A percentile compares a stretch with the other conserved stretches of the same genome.
Evolutionary conservation across 495 filamentous ascomycete genomes (phyloP).

Genomic region (Parmelia sp.): DNA sequence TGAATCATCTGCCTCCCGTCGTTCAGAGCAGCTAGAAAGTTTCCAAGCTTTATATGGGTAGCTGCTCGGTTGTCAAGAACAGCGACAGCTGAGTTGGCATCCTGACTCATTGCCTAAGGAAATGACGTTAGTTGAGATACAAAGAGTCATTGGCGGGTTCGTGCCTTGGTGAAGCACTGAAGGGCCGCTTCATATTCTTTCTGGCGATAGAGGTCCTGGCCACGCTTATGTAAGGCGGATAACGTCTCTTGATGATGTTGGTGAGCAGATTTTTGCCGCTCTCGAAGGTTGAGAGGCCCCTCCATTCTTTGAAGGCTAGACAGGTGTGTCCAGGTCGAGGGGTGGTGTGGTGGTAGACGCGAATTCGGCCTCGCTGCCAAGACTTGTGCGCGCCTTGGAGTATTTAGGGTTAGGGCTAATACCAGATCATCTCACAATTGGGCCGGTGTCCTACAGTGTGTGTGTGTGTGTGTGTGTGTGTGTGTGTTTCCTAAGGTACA

Average conservation of each 20-base stretch:
- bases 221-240: slow-evolving; percentile 30
- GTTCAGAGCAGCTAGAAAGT: slow-evolving; percentile 47
- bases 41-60: slow-evolving; percentile 50
- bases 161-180: slow-evolving; percentile 40
- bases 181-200: slow-evolving; percentile 39
- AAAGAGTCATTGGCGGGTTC: slow-evolving; percentile 7
- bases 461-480: too few species aligned
- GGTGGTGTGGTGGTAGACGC: not conserved
- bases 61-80: slow-evolving; percentile 58
- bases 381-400: not conserved
- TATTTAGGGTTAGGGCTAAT: too few species aligned
- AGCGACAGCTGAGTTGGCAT: slow-evolving; percentile 32
- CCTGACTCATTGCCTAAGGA: slow-evolving; percentile 35
- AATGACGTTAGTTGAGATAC: slow-evolving; percentile 5
- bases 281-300: slow-evolving; percentile 19
- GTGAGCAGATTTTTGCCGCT: slow-evolving; percentile 4
- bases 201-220: slow-evolving; percentile 39
- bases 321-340: not conserved
- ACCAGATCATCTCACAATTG: too few species aligned
- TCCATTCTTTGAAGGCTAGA: not conserved
- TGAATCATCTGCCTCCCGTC: slow-evolving; percentile 58
- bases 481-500: not conserved
- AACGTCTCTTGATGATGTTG: slow-evolving; percentile 20
- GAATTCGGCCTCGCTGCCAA: not conserved
- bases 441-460: too few species aligned